phyloP scores from a whole-genome alignment of 1,284 basidiomycete genomes.

The Mycosarcoma mackinlayi region DNA sequence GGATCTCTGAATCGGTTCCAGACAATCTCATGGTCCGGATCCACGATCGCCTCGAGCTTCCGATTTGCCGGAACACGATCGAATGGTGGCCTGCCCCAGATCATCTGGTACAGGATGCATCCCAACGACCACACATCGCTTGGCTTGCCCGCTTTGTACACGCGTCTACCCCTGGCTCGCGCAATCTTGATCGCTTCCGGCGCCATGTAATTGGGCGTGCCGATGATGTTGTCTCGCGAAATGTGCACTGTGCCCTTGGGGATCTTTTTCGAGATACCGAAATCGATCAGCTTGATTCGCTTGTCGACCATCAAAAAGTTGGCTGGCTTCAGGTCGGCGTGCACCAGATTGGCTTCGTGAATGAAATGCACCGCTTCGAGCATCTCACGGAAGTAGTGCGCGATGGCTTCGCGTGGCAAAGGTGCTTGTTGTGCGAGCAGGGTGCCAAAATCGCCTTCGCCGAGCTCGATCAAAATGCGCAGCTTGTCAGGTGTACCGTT shows the following conservation, averaged over 20 bases:
- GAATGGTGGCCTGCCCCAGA: constrained; percentile 91
- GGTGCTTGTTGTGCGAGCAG: constrained; percentile 54
- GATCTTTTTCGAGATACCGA: constrained; percentile 92
- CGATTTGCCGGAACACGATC: constrained; percentile 86
- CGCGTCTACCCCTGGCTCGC: constrained; percentile 62
- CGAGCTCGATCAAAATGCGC: constrained; percentile 66
- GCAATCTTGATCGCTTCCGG: constrained; percentile 67
- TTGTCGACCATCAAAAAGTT: constrained; percentile 83
- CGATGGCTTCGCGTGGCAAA: constrained; percentile 51
- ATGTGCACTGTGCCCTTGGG: constrained; percentile 68
- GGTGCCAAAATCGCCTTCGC: constrained; percentile 63
- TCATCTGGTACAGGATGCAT: constrained; percentile 96
- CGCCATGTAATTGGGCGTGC: constrained; percentile 69
- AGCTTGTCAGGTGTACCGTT: constrained; percentile 48
- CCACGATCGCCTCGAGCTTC: constrained; percentile 88
- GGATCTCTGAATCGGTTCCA: constrained; percentile 78
- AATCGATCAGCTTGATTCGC: constrained; percentile 93
- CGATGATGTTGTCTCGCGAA: constrained; percentile 65
- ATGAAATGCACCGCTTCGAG: constrained; percentile 67
- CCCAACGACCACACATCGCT: constrained; percentile 95
- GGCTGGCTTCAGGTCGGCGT: constrained; percentile 67
- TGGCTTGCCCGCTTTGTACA: constrained; percentile 68
- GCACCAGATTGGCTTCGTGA: constrained; percentile 65
- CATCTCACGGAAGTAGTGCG: constrained; percentile 65
- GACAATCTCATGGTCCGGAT: constrained; percentile 77